These are phyloP conservation scores for Kalmusia sp. DNA, from an alignment of 2,329 filamentous ascomycete species.

Conservation along the genomic window DNA sequence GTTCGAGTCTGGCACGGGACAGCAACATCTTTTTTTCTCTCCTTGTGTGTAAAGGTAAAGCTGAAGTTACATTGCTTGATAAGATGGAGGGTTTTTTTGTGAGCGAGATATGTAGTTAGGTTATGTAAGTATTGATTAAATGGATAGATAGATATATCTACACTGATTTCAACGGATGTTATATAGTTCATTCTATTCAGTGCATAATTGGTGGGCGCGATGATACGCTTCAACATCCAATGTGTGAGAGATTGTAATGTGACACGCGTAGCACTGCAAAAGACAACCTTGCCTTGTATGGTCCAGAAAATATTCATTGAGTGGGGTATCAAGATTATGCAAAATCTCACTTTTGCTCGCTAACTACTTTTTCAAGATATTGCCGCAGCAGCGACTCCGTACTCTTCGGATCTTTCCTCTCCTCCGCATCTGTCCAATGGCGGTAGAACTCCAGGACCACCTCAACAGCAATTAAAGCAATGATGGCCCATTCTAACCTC, in stretches of 20 bases:
- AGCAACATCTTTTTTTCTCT: conserved; percentile 15
- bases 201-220: too few relatives aligned
- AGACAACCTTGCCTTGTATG: too few relatives aligned
- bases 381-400: conserved; percentile 49
- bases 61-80: background rate
- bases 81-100: too few relatives aligned
- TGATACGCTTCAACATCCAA: too few relatives aligned
- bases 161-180: too few relatives aligned
- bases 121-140: too few relatives aligned
- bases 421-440: conserved; percentile 68
- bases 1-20: conserved; percentile 45
- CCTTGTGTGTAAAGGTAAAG: background rate
- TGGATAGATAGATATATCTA: too few relatives aligned
- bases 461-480: conserved; percentile 89
- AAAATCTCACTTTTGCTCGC: conserved; percentile 12
- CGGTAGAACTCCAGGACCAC: conserved; percentile 84
- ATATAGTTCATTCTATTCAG: too few relatives aligned
- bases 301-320: conserved; percentile 13
- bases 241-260: too few relatives aligned
- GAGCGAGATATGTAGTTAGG: too few relatives aligned
- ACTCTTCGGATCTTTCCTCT: conserved; percentile 50
- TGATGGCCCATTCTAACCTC: conserved; percentile 93
- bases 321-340: conserved; percentile 29
- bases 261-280: too few relatives aligned
- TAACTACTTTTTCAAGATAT: conserved; percentile 38